Conservation (phyloP, 345 rosid species). For the Eucalyptus curtisii region DNA sequence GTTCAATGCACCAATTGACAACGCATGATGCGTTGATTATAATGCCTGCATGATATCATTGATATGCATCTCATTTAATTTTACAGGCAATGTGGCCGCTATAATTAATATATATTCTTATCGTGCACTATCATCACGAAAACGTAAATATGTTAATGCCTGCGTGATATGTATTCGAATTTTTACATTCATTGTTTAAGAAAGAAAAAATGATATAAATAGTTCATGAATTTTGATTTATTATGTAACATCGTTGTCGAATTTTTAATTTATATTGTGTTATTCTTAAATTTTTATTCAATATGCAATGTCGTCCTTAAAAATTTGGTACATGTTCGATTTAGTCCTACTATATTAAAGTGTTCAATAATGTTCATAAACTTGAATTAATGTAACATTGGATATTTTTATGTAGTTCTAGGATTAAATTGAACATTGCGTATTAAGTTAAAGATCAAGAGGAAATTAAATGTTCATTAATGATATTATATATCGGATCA, state of each 20-base stretch:
- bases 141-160: too few relatives aligned
- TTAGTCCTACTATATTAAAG: too few relatives aligned
- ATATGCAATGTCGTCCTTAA: rapidly evolving
- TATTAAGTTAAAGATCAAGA: background rate
- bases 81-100: background rate
- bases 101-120: background rate
- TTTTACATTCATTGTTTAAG: background rate
- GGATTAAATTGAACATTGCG: too few relatives aligned
- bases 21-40: background rate
- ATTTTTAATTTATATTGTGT: too few relatives aligned
- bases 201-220: too few relatives aligned
- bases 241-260: rapidly evolving
- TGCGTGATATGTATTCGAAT: background rate
- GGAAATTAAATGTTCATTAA: too few relatives aligned
- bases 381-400: background rate
- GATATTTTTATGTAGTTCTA: too few relatives aligned
- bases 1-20: background rate
- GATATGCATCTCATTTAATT: background rate
- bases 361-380: background rate
- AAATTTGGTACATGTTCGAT: too few relatives aligned
- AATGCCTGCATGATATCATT: background rate
- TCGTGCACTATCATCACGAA: background rate
- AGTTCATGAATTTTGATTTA: rapidly evolving
- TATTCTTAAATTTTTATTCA: too few relatives aligned
- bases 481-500: background rate